Conservation (phyloP, 2,329 filamentous ascomycete genomes). For the Xylaria sp. region DNA sequence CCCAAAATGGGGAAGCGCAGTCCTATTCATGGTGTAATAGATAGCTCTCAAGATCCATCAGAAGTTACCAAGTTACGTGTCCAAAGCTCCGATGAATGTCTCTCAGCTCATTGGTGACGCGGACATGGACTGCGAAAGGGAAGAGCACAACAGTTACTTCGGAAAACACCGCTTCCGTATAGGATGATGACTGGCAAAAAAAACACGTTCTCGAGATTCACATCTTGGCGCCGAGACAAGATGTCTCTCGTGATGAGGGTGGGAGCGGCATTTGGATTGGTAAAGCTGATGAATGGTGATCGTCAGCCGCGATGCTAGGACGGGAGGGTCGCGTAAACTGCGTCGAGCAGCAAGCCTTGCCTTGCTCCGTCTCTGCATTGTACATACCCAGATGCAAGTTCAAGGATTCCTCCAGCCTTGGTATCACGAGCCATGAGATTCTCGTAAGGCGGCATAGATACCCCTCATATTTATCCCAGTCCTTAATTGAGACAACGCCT, state of each 20-base stretch:
- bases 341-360: conserved; percentile 19
- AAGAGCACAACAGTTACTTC: conserved; percentile 7
- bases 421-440: conserved; percentile 23
- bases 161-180: conserved; percentile 15
- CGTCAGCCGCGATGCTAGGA: conserved; percentile 14
- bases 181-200: not conserved
- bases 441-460: conserved; percentile 13
- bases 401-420: conserved; percentile 21
- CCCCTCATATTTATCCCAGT: conserved; percentile 12
- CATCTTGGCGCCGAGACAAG: conserved; percentile 35
- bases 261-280: conserved; percentile 21
- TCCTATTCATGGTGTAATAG: conserved; percentile 8
- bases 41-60: not conserved
- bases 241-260: conserved; percentile 20
- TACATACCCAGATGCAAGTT: conserved; percentile 19
- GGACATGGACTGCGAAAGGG: conserved; percentile 26
- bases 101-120: conserved; percentile 21
- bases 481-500: not conserved
- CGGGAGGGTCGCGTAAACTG: conserved; percentile 24
- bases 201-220: conserved; percentile 6
- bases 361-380: conserved; percentile 15
- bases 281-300: conserved; percentile 32
- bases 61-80: conserved; percentile 25
- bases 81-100: not conserved
- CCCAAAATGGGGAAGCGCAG: conserved; percentile 14